Conservation (phyloP, 75 land plant species). For the Pinus tabuliformis region DNA sequence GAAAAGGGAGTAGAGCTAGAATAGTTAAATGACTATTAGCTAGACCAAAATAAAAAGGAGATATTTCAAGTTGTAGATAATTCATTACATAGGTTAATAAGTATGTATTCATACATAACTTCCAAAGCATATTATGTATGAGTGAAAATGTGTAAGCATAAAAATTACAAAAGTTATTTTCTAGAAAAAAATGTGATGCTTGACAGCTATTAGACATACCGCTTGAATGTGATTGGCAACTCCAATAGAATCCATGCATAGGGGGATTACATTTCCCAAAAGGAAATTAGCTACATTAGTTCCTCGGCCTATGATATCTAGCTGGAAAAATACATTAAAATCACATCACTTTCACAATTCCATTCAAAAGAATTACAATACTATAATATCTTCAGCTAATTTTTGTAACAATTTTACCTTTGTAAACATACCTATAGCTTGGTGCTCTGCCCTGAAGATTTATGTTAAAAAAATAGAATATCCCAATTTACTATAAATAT, state of each 20-base stretch:
- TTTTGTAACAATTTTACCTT: slow-evolving; percentile 47
- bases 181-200: not conserved
- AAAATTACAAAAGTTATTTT: not conserved
- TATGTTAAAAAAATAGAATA: not conserved
- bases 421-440: slow-evolving; percentile 92
- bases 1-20: not conserved
- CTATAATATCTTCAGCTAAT: not conserved
- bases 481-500: not conserved
- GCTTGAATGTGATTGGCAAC: slow-evolving; percentile 95
- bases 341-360: not conserved
- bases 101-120: no score
- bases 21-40: not conserved
- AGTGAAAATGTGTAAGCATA: not conserved
- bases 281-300: slow-evolving; percentile 91
- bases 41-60: not conserved
- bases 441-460: slow-evolving; percentile 44
- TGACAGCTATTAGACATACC: slow-evolving; percentile 31
- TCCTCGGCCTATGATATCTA: slow-evolving; percentile 95
- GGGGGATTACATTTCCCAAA: slow-evolving; percentile 84
- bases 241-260: slow-evolving; percentile 84
- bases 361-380: not conserved
- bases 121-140: no score
- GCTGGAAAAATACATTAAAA: slow-evolving; percentile 23
- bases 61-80: not conserved
- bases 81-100: no score